phyloP scores from a whole-genome alignment of 805 yeast genomes.

The Blastobotrys parvus region DNA sequence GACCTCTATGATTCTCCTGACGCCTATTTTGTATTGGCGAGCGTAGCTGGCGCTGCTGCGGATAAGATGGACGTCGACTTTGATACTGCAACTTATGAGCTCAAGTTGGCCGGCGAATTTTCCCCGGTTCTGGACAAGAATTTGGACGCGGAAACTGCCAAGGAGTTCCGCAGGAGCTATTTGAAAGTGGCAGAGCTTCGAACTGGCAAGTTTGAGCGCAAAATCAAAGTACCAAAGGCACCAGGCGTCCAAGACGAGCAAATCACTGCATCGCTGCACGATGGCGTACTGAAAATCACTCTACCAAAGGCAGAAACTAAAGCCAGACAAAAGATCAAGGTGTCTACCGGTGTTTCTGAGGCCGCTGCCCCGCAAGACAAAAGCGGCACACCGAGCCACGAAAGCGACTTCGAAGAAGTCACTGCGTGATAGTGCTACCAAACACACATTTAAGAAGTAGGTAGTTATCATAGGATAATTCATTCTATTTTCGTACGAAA shows the following conservation, averaged over 20 bases:
- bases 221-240: slow-evolving; percentile 45
- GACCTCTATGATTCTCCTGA: slow-evolving; percentile 45
- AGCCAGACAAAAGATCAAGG: slow-evolving; percentile 20
- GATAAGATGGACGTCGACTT: slow-evolving; percentile 48
- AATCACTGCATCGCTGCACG: slow-evolving; percentile 44
- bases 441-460: too few relatives aligned
- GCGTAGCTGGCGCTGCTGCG: slow-evolving; percentile 51
- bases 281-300: slow-evolving; percentile 46
- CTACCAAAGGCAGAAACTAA: slow-evolving; percentile 29
- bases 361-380: slow-evolving; percentile 3
- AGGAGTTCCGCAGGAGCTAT: slow-evolving; percentile 32
- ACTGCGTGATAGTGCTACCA: too few relatives aligned
- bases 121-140: not conserved
- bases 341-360: slow-evolving; percentile 17
- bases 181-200: slow-evolving; percentile 45
- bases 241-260: slow-evolving; percentile 46
- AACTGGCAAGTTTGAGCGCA: slow-evolving; percentile 50
- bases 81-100: slow-evolving; percentile 49
- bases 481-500: too few relatives aligned
- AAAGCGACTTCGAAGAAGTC: too few relatives aligned
- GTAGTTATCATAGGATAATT: too few relatives aligned
- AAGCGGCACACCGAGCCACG: not conserved
- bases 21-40: slow-evolving; percentile 41
- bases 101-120: slow-evolving; percentile 39
- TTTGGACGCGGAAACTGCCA: slow-evolving; percentile 28